phyloP scores from a whole-genome alignment of 2,329 filamentous ascomycete genomes.

The Trichoderma guizhouense region DNA sequence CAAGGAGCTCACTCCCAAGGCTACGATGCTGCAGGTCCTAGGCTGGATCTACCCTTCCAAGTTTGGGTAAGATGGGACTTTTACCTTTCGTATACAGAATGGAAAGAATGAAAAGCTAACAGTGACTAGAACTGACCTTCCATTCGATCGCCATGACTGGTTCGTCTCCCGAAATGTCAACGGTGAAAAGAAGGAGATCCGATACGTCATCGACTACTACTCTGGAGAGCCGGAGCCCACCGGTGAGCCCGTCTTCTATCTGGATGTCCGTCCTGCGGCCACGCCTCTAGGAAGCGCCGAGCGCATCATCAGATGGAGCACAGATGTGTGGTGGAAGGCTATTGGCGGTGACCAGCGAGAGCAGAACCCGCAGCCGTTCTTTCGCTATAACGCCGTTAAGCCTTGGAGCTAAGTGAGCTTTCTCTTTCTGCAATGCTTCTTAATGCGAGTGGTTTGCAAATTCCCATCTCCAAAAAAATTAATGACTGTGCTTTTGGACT shows the following conservation, averaged over 20 bases:
- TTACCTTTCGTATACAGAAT: not conserved
- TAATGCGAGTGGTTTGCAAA: constrained; percentile 12
- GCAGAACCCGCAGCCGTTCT: constrained; percentile 36
- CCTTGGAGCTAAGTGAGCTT: constrained; percentile 18
- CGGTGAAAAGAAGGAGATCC: constrained; percentile 69
- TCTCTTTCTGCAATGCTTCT: not conserved
- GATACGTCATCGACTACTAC: constrained; percentile 98
- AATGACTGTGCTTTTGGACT: constrained; percentile 25
- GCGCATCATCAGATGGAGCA: constrained; percentile 81
- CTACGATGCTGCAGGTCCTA: constrained; percentile 75
- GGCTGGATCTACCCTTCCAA: constrained; percentile 74
- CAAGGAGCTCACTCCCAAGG: constrained; percentile 87
- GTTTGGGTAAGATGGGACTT: constrained; percentile 64
- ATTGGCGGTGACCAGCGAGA: constrained; percentile 66
- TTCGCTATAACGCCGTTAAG: constrained; percentile 28
- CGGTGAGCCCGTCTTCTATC: constrained; percentile 90
- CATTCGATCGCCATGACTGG: constrained; percentile 98
- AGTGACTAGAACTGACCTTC: constrained; percentile 64
- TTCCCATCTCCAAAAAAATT: constrained; percentile 17
- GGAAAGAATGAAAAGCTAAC: constrained; percentile 2
- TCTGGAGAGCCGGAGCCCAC: constrained; percentile 68
- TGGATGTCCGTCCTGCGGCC: constrained; percentile 88
- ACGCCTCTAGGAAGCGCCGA: constrained; percentile 78
- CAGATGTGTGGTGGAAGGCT: constrained; percentile 90
- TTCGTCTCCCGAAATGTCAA: constrained; percentile 73